Percentiles rank a stretch among this genome's conserved stretches.
Conservation (phyloP, 495 filamentous ascomycete genomes). For the Lindgomyces ingoldianus region DNA sequence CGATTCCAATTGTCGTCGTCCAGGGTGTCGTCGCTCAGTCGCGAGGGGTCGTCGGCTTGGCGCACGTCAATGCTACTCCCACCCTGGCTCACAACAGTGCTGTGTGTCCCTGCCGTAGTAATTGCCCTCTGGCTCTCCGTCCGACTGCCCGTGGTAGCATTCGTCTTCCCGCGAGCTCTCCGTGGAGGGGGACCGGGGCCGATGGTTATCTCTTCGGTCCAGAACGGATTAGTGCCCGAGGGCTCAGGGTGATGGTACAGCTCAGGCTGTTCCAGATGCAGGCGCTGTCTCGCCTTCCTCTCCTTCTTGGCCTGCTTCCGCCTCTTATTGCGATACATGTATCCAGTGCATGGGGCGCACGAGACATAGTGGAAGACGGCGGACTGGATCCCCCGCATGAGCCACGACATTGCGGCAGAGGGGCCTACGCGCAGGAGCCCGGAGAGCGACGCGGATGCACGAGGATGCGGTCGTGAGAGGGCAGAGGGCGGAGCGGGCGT, state of each 20-base stretch:
- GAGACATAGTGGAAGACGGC: slow-evolving; percentile 84
- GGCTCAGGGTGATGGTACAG: slow-evolving; percentile 77
- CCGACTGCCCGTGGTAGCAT: slow-evolving; percentile 19
- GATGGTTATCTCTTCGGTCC: slow-evolving; percentile 78
- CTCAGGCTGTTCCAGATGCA: slow-evolving; percentile 67
- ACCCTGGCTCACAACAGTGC: slow-evolving; percentile 31
- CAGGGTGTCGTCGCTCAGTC: slow-evolving; percentile 31
- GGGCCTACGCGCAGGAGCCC: neutral
- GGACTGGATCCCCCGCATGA: slow-evolving; percentile 60
- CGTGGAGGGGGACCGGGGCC: slow-evolving; percentile 73
- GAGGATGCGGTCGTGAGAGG: neutral
- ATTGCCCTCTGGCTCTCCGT: slow-evolving; percentile 55
- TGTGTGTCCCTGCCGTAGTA: slow-evolving; percentile 43
- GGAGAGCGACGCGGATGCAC: neutral
- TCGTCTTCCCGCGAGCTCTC: slow-evolving; percentile 53
- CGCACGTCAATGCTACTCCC: slow-evolving; percentile 34
- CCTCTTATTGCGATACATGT: slow-evolving; percentile 62
- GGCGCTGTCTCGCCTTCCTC: slow-evolving; percentile 59
- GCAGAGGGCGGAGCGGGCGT: neutral
- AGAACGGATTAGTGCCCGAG: slow-evolving; percentile 81
- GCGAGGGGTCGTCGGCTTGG: slow-evolving; percentile 21
- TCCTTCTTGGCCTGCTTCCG: slow-evolving; percentile 64
- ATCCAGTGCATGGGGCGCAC: slow-evolving; percentile 75
- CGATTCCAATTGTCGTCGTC: slow-evolving; percentile 67
- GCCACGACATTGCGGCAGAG: slow-evolving; percentile 31